phyloP scores from a whole-genome alignment of 352 stramenopile genomes.

The Pythium myriotylum region DNA sequence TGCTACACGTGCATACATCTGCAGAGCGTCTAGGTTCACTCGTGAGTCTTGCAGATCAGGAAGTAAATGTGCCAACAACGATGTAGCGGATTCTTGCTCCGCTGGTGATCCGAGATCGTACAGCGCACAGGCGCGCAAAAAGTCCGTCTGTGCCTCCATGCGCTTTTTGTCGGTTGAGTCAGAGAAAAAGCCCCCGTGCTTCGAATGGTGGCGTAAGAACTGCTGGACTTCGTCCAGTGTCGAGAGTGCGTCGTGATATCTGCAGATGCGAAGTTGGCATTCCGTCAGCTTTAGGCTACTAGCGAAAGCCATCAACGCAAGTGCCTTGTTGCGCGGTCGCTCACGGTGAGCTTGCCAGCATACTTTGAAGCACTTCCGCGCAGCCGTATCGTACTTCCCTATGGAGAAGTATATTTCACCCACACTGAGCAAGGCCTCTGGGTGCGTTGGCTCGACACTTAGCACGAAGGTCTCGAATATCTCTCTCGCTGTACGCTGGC shows the following conservation, averaged over 20 bases:
- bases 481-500: constrained; percentile 49
- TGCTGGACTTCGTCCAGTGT: constrained; percentile 48
- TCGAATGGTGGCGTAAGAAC: constrained; percentile 41
- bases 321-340: constrained; percentile 27
- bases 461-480: constrained; percentile 53
- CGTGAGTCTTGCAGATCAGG: constrained; percentile 49
- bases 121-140: constrained; percentile 50
- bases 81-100: constrained; percentile 58
- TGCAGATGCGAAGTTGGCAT: constrained; percentile 43
- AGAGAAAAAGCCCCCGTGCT: constrained; percentile 31
- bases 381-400: constrained; percentile 40
- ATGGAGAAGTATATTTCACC: constrained; percentile 56
- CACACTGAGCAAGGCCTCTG: constrained; percentile 52
- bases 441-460: constrained; percentile 36
- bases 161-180: constrained; percentile 34
- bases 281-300: constrained; percentile 47
- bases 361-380: constrained; percentile 40
- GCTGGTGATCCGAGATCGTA: constrained; percentile 43
- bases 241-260: constrained; percentile 32
- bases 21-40: constrained; percentile 67
- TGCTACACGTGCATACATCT: constrained; percentile 64
- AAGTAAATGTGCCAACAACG: constrained; percentile 56
- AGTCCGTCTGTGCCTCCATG: constrained; percentile 52
- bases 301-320: constrained; percentile 38
- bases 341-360: constrained; percentile 45